Evolutionary conservation across 169 alveolate species (phyloP), one percentile per base, ranked within the genome.

Genomic region (Cryptosporidium sp.): DNA sequence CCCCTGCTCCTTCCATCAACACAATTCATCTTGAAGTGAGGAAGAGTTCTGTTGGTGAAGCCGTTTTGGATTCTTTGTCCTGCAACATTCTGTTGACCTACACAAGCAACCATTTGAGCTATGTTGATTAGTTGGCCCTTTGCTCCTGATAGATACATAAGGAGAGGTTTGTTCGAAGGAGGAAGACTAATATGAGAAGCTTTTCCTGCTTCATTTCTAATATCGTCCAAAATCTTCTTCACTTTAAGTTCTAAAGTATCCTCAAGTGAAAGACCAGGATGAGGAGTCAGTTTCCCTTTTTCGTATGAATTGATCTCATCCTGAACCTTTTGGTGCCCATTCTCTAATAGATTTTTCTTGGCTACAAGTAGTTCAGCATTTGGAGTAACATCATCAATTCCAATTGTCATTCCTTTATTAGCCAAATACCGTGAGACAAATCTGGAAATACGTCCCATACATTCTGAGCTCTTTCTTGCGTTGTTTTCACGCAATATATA

Each of bases 31-130:
- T 96, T 95, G 93, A 98, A 98, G 93, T 98, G 99, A 37, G 99
- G 99, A 51, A 98, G 92, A 18, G 99, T 96, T 69, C 99, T 94
- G 69, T 96, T 96, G 31, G 96, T 95, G 86, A 98, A 98, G 5
- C 99, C 99, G 89, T 98, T 97, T 61, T 98, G 98, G 16, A 97
- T 97, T 84, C 99, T 95, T 43, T 96, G 96, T 2, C 99, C 98
- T 67, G 52, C 85, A 31, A 98, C 99, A 84, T 97, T 97, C 92
- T 98, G 99, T 93, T 98, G 98, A 0, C 99, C 99, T n/a, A 98
- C 99, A 86, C 99, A 97, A 2, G 99, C 99, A 86, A 98, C 98
- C 99, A 98, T 98, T 92, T 98, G 99, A 41, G 99, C 98, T 62
- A 98, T 93, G 92, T 98, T 98, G 21, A 97, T 97, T 55, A 97